A percentile compares a stretch with the other conserved stretches of the same genome.
These are phyloP conservation scores for Talaromyces sp. DNA, from an alignment of 2,329 filamentous ascomycete genomes.

Conservation along the genomic window DNA sequence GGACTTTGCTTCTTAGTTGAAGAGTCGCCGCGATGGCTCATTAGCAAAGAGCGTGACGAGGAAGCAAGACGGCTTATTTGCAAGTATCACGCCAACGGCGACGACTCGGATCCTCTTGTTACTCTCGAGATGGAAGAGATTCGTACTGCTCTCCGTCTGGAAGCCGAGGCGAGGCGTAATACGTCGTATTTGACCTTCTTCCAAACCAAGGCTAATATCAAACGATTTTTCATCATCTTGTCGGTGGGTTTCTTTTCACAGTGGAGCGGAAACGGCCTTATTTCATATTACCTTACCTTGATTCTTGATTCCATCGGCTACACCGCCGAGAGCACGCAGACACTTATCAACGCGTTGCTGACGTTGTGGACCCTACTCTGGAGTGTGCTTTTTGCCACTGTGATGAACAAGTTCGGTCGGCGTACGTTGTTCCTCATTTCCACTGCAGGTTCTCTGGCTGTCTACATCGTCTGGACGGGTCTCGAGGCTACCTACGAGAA, in stretches of 20 bases:
- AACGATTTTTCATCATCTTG: conserved; percentile 35
- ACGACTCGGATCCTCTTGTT: conserved; percentile 35
- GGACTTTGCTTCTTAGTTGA: background rate
- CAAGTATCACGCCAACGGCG: conserved; percentile 58
- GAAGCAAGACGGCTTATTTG: conserved; percentile 57
- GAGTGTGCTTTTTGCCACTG: conserved; percentile 55
- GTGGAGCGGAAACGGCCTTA: conserved; percentile 66
- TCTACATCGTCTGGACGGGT: conserved; percentile 46
- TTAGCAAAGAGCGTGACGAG: conserved; percentile 58
- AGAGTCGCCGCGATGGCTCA: conserved; percentile 62
- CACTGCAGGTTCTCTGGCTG: conserved; percentile 37
- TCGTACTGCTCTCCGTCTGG: conserved; percentile 46
- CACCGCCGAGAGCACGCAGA: background rate
- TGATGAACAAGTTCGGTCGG: conserved; percentile 57
- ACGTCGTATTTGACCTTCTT: conserved; percentile 56
- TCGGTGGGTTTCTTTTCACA: conserved; percentile 47
- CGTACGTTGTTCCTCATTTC: conserved; percentile 56
- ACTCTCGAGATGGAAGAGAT: conserved; percentile 37
- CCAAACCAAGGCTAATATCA: conserved; percentile 47
- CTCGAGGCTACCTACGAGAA: conserved; percentile 49
- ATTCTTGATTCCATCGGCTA: conserved; percentile 9
- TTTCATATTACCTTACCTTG: conserved; percentile 61
- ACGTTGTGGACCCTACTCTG: conserved; percentile 57
- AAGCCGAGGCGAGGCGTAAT: conserved; percentile 52
- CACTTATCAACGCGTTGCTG: conserved; percentile 11